Percentiles rank a stretch among this genome's conserved stretches.
phyloP scores from a whole-genome alignment of 371 early-diverging fungal species.

The Lichtheimia corymbifera region DNA sequence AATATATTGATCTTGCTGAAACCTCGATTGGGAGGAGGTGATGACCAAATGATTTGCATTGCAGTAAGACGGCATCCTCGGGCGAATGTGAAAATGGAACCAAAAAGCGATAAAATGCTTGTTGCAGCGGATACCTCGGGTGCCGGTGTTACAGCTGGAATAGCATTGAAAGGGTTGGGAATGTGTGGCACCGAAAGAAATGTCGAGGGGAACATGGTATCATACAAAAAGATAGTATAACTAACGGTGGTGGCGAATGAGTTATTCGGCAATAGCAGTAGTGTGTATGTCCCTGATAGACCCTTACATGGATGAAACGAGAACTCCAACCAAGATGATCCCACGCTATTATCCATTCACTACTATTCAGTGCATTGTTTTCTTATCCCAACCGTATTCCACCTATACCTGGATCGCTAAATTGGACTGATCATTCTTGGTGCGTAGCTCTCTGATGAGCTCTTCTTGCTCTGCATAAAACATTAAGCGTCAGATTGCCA shows the following conservation, averaged over 20 bases:
- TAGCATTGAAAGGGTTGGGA: constrained; percentile 18
- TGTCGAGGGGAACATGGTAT: constrained; percentile 14
- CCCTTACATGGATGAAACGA: constrained; percentile 26
- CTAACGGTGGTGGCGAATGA: neutral
- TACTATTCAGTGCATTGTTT: neutral
- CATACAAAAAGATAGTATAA: constrained; percentile 26
- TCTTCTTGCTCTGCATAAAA: constrained; percentile 33
- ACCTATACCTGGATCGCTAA: constrained; percentile 26
- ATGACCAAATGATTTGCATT: constrained; percentile 4
- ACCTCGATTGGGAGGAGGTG: constrained; percentile 13
- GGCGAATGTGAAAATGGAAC: constrained; percentile 19
- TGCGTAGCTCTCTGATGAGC: constrained; percentile 31
- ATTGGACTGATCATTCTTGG: constrained; percentile 36
- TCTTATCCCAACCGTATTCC: neutral
- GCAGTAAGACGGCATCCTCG: constrained; percentile 11
- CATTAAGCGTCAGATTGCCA: neutral
- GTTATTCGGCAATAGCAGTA: neutral
- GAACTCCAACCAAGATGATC: constrained; percentile 21
- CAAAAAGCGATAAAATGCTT: constrained; percentile 17
- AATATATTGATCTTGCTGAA: constrained; percentile 2
- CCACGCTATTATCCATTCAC: constrained; percentile 22
- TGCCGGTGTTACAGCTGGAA: constrained; percentile 4
- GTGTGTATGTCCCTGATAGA: neutral
- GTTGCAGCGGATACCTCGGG: constrained; percentile 17
- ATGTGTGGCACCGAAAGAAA: constrained; percentile 24